phyloP scores from a whole-genome alignment of 805 yeast species.

The Suhomyces prunicola region DNA sequence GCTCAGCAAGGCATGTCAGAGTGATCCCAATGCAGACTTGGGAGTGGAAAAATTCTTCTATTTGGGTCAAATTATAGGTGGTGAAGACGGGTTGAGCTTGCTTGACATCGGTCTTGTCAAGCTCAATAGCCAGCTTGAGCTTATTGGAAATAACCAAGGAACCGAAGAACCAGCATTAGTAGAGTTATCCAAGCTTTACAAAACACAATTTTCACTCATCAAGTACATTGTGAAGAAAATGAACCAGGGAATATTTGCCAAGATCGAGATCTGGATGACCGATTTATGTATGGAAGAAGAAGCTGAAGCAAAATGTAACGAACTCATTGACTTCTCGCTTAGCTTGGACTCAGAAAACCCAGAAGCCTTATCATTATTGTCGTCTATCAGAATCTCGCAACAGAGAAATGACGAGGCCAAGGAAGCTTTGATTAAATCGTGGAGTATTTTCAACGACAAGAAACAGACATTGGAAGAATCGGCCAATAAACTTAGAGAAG shows the following conservation, averaged over 20 bases:
- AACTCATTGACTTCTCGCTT: slow-evolving; percentile 62
- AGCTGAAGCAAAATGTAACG: slow-evolving; percentile 81
- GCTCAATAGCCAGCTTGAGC: slow-evolving; percentile 36
- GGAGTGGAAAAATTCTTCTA: slow-evolving; percentile 86
- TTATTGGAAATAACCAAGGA: slow-evolving; percentile 24
- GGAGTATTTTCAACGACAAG: slow-evolving; percentile 62
- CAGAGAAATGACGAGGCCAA: slow-evolving; percentile 70
- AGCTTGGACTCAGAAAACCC: slow-evolving; percentile 60
- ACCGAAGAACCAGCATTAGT: slow-evolving; percentile 21
- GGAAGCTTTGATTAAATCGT: slow-evolving; percentile 61
- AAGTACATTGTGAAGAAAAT: slow-evolving; percentile 52
- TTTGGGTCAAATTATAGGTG: slow-evolving; percentile 89
- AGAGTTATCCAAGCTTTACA: slow-evolving; percentile 23
- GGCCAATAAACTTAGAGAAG: slow-evolving; percentile 20
- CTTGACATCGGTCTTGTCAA: slow-evolving; percentile 61
- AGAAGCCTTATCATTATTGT: slow-evolving; percentile 77
- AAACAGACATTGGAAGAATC: slow-evolving; percentile 48
- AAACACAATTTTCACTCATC: slow-evolving; percentile 19
- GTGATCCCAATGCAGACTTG: slow-evolving; percentile 61
- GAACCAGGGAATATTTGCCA: slow-evolving; percentile 75
- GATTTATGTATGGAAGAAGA: slow-evolving; percentile 91
- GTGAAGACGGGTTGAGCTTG: slow-evolving; percentile 62
- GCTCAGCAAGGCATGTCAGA: slow-evolving; percentile 55
- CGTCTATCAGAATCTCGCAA: slow-evolving; percentile 88
- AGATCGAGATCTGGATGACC: slow-evolving; percentile 96